Base-by-base conservation (phyloP, 2,329 filamentous ascomycete species). In the Aspergillus uvarum region DNA sequence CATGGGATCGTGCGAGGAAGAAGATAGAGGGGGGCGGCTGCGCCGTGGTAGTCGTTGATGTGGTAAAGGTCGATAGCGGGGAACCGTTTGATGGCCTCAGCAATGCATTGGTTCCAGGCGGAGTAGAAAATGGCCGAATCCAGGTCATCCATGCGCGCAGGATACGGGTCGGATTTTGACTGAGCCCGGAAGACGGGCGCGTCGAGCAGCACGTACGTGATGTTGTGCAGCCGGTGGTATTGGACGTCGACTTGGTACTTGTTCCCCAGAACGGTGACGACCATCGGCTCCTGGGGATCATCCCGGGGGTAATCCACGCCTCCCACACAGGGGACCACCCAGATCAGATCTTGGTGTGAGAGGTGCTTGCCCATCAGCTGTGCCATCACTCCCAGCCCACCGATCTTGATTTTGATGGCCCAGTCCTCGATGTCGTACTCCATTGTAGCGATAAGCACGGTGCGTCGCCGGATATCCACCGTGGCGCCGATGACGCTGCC, bases 371-470 rank as follows among this genome's bases (percentile, higher is more conserved):
- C 84, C 86, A 89, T 89, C 3, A 89, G 76, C 65, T 87, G 84
- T 24, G 87, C 86, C 86, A 89, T 89, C 60, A 88, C 86, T 70
- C 87, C 87, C 4, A 89, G 78, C 60, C 87, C 87, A 62, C 87
- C 87, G 51, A 89, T 89, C 74, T 89, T 89, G 75, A 89, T 86
- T 72, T 87, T 89, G 74, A 89, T 86, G 7, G 74, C 80, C 84
- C 87, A 89, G 69, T 89, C 87, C 57, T 87, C 84, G 61, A 89
- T 88, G 62, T 89, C 85, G 73, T 89, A 89, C 72, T 89, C 87
- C 84, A 89, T 88, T 3, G 87, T 89, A 7, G 85, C 87, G 54
- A 89, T 87, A 22, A 89, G 79, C 2, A 88, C 83, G 32, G 82
- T 88, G 14, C 84, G 77, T 42, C 78, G 59, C 32, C n/a, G 53